Base-by-base conservation (phyloP, 2,329 filamentous ascomycete species). In the Colletotrichum magnum region DNA sequence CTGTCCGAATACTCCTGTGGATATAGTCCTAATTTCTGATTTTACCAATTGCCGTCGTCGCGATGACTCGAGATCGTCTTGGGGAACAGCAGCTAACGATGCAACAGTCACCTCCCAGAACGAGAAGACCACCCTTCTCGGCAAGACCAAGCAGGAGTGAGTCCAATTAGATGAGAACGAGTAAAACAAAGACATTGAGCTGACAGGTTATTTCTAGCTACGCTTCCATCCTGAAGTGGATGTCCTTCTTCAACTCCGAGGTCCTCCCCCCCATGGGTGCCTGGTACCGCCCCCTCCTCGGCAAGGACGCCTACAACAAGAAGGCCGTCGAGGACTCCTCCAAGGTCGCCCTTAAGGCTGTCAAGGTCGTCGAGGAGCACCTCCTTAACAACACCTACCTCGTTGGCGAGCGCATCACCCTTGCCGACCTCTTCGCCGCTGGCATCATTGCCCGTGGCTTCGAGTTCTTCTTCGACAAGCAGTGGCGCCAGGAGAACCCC, bases 101-200 rank as follows among this genome's bases (percentile, higher is more conserved):
- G 56, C 45, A 13, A 72, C 80, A 98, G 96, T 99, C 82, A 94
- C 96, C 79, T 98, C 96, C 77, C 96, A 99, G 88, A 99, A 99
- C 84, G 96, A 98, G 92, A 98, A 98, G 93, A 99, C 96, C 78
- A 97, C 94, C 76, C 94, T 99, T 75, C 91, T 99, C 78, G 96
- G 96, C 81, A 98, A 98, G 92, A 99, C 95, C 87, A 99, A 99
- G 93, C 95, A 99, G 89, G 96, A 99, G 91, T 94, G 86, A 82
- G 87, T 81, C n/a, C 50, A 21, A 32, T 10, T 3, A 9, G 32
- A 10, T 36, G 32, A 21, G 26, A 41, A 66, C 50, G 18, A n/a
- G n/a, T 13, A 41, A 18, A 53, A 51, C 15, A 26, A 26, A 50
- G 41, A n/a, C 41, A 39, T 16, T 10, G 28, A 53, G 73, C 79